Base-by-base conservation (phyloP, 2,329 filamentous ascomycete species). In the Ophiosphaerella herpotricha region DNA sequence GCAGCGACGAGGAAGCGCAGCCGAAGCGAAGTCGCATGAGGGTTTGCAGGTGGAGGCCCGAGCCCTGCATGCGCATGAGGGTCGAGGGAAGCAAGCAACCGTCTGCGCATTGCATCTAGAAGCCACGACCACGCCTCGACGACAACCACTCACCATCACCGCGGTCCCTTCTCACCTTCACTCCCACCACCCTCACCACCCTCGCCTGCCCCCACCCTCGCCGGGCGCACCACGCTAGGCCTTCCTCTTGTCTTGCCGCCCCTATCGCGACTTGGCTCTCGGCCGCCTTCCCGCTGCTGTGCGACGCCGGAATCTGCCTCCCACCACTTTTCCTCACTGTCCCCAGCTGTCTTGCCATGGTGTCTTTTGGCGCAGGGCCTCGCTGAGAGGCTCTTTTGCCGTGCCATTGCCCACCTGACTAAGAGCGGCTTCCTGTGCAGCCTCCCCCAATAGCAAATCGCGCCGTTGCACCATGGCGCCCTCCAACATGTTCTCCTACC, bases 401-500 rank as follows among this genome's bases (percentile, higher is more conserved):
- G 31, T 21, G n/a, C 43, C 38, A n/a, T 38, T 37, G 32, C 29
- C 33, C 4, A 4, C 18, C 18, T 21, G 18, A 21, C 18, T 21
- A 21, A 21, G 3, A 24, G 8, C 29, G 26, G 14, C 36, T 21
- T 39, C 5, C 2, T 29, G 7, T 29, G 7, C 26, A 24, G 16
- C 42, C 46, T 23, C 36, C 39, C 46, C 42, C 43, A 50, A 49
- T 46, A 42, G 52, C 49, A 54, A 37, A 42, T 32, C 45, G 45
- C 26, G 11, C 26, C 26, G 45, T 39, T 18, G 41, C 48, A 48
- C 42, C 50, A 74, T 74, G 71, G 70, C 71, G 56, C 71, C 71
- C 57, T 72, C 70, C 42, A 71, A 63, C 55, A 69, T 75, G 65
- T 74, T 75, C 49, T 71, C 72, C 46, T 73, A 74, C 56, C 67